Percentiles rank a stretch among this genome's conserved stretches.
Conservation (phyloP, 257 asterid species). For the Cordia subcordata region DNA sequence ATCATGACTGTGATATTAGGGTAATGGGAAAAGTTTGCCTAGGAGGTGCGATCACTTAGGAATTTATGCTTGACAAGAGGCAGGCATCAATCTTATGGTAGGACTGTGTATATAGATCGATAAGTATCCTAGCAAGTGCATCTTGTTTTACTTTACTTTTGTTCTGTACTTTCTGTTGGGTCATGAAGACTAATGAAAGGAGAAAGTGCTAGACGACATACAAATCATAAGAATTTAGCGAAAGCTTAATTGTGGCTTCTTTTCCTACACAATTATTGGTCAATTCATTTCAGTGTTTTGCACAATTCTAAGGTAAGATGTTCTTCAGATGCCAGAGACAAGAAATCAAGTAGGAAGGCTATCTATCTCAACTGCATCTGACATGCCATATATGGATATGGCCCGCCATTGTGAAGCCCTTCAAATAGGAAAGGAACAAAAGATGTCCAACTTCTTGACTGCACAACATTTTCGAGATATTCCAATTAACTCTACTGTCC, state of each 20-base stretch:
- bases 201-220: background rate
- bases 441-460: conserved; percentile 55
- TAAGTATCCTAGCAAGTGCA: no score
- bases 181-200: background rate
- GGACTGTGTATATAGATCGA: no score
- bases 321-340: conserved; percentile 56
- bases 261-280: background rate
- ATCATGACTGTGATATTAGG: no score
- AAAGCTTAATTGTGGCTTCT: background rate
- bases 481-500: conserved; percentile 22
- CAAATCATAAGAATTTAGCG: background rate
- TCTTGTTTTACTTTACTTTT: no score
- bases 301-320: background rate
- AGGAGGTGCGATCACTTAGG: no score
- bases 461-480: conserved; percentile 25
- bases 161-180: background rate
- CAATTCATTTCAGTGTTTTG: conserved; percentile 12
- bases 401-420: conserved; percentile 75
- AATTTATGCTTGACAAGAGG: no score
- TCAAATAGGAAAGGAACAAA: conserved; percentile 64
- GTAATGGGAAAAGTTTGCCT: no score
- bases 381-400: conserved; percentile 63
- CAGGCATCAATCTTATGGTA: no score
- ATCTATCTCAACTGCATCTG: conserved; percentile 38
- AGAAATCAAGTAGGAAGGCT: conserved; percentile 47